These are phyloP conservation scores for Triticum monococcum DNA, from an alignment of 176 grass and related monocot species.

Conservation along the genomic window DNA sequence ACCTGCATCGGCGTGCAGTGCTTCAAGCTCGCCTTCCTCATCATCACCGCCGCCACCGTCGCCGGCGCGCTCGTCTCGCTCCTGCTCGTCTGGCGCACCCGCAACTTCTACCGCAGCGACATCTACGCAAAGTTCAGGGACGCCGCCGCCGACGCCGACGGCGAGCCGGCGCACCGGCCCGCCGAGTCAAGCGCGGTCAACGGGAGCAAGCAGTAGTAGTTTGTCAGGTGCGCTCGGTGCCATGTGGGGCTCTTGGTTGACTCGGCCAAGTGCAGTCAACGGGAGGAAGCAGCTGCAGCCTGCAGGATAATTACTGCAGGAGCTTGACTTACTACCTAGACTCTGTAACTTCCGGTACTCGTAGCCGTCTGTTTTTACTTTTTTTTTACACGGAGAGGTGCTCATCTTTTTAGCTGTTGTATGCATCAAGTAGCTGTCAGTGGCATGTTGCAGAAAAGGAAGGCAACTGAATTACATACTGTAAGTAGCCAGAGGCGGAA, in stretches of 20 bases:
- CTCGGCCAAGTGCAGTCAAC: too few relatives aligned
- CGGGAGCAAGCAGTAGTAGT: not conserved
- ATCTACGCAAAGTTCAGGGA: constrained; percentile 64
- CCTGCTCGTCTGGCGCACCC: constrained; percentile 57
- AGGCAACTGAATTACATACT: not conserved
- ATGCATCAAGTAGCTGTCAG: not conserved
- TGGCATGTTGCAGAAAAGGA: not conserved
- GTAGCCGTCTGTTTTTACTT: not conserved
- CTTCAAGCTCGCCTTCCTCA: constrained; percentile 57
- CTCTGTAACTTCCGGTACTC: too few relatives aligned
- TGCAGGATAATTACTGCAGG: not conserved
- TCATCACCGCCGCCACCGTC: constrained; percentile 54
- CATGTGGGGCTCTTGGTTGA: too few relatives aligned
- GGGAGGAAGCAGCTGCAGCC: too few relatives aligned
- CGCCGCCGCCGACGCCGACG: too few relatives aligned
- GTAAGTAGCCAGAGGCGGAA: too few relatives aligned
- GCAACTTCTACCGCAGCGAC: constrained; percentile 59
- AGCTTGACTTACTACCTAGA: too few relatives aligned
- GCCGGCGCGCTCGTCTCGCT: constrained; percentile 54
- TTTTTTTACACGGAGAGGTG: not conserved
- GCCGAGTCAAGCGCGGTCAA: not conserved
- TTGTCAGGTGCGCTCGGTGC: too few relatives aligned
- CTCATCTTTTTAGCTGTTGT: not conserved
- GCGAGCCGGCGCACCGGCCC: not conserved
- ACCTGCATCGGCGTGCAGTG: constrained; percentile 59